Evolutionary conservation across 192 early-diverging fungal species (phyloP).

Genomic region (Endogone sp.): DNA sequence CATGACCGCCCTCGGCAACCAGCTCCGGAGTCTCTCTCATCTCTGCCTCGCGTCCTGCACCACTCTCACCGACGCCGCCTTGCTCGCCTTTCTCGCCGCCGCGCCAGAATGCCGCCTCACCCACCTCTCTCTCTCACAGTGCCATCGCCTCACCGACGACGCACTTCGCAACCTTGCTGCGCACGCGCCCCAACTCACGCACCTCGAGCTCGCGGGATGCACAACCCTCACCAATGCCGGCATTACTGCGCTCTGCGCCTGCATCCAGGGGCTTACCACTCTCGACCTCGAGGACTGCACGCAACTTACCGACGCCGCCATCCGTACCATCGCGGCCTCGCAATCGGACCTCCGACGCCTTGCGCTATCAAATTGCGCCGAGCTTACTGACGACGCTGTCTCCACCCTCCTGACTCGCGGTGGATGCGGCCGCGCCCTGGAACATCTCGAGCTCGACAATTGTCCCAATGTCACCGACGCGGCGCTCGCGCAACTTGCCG

Average conservation of each 20-base stretch:
- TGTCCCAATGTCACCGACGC: slow-evolving; percentile 41
- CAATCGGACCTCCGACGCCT: slow-evolving; percentile 20
- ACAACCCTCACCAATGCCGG: slow-evolving; percentile 36
- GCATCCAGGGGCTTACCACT: slow-evolving; percentile 9
- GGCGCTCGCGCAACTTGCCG: slow-evolving; percentile 38
- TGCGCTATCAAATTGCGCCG: slow-evolving; percentile 33
- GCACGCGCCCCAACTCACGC: slow-evolving; percentile 26
- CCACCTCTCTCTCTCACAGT: slow-evolving; percentile 40
- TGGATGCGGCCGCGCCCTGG: slow-evolving; percentile 20
- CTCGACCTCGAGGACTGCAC: slow-evolving; percentile 35
- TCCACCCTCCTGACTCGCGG: slow-evolving; percentile 22
- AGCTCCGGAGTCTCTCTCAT: slow-evolving; percentile 34
- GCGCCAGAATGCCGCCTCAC: slow-evolving; percentile 16
- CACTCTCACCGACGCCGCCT: slow-evolving; percentile 29
- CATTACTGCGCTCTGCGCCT: slow-evolving; percentile 22
- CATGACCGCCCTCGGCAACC: slow-evolving; percentile 29
- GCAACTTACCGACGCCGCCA: slow-evolving; percentile 21
- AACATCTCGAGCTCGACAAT: slow-evolving; percentile 42
- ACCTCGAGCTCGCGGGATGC: slow-evolving; percentile 46
- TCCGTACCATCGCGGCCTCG: slow-evolving; percentile 23
- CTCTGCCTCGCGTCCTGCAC: slow-evolving; percentile 39
- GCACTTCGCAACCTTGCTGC: slow-evolving; percentile 28
- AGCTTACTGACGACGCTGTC: slow-evolving; percentile 32
- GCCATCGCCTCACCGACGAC: slow-evolving; percentile 30
- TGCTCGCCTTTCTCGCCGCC: slow-evolving; percentile 28